Base-by-base conservation (phyloP, 192 early-diverging fungal genomes). In the Backusella australiensis region DNA sequence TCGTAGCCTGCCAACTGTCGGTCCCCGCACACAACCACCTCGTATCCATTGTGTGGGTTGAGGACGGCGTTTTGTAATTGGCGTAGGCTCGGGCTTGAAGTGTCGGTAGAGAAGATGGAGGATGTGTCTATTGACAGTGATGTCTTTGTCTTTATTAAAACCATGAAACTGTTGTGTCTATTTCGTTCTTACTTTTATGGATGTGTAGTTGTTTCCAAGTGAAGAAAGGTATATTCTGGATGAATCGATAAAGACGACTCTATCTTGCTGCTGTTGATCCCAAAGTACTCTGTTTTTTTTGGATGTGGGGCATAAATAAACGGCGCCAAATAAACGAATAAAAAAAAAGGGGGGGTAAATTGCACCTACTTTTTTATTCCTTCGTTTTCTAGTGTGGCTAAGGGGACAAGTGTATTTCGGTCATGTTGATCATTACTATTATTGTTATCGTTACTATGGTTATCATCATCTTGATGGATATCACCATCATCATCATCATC, bases 1-100 rank as follows among this genome's bases (percentile, higher is more conserved):
- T 96, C 94, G 90, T 92, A 94, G 11, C 92, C 88, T 35, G 86
- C 85, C 3, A 97, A 80, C 21, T 84, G 79, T 6, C 84, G 75
- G 21, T 88, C 91, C 36, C 89, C 87, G 7, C 88, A 86, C 4
- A 94, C 85, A 14, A 89, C 84, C 38, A 96, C 76, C 21, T 86
- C 87, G 26, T 63, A 29, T 14, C 83, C 49, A 34, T 78, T 71
- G 77, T 94, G 91, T 21, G 91, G 91, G 67, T 91, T 92, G 90
- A 91, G 91, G 17, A 85, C 81, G 4, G 82, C 91, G 65, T 82
- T 86, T 26, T 77, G 72, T 7, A 81, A 21, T 26, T 26, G 38
- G 34, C 29, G 21, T 9, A 73, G 67, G 2, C 44, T 38, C 5
- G 59, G 35, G 5, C 53, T 46, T 6, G 75, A 32, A 26, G 12